Evolutionary conservation across 2,329 filamentous ascomycete species (phyloP), one percentile per base, ranked within the genome.

Genomic region (Colletotrichum sp.): DNA sequence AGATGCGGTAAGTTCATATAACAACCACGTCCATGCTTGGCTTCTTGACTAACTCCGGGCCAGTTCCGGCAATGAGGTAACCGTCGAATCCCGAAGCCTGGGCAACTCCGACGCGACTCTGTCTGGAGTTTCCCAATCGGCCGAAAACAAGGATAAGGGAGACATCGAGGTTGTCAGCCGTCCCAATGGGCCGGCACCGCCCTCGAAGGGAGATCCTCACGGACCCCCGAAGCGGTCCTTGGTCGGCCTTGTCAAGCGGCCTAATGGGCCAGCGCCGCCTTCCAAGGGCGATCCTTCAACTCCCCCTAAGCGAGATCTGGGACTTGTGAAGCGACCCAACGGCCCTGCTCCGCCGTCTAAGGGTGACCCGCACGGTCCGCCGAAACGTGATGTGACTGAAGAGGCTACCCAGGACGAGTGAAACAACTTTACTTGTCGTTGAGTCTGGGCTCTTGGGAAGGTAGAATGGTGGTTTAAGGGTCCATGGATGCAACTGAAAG

Each of bases 271-370:
- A 4, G 65, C 65, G 3, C 48, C 48, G 3, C 43, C 43, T 8
- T 68, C 65, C n/a, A 60, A 13, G 16, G 67, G 67, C 16, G 67
- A 69, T 16, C 67, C 67, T 10, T 16, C 7, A 12, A 34, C 32
- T 16, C 55, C 67, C 2, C 34, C 55, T 39, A 68, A 68, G 30
- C 28, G 43, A 57, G 65, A 26, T 43, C 21, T 57, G 8, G 65
- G 30, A 21, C 43, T 68, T 26, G 52, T 68, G 28, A 68, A 68
- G 32, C 24, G 66, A n/a, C 52, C 66, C 9, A 68, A 68, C 32
- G 66, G 52, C 4, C 52, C 66, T 7, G 48, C 66, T 5, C 66
- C 66, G 21, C 52, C 52, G 4, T 69, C 66, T 18, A 60, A 39
- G 34, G 67, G 67, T 12, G 67, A 61, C 14, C 67, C 67, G 10